These are phyloP conservation scores for Salvia splendens DNA, from an alignment of 257 asterid species.

Conservation along the genomic window DNA sequence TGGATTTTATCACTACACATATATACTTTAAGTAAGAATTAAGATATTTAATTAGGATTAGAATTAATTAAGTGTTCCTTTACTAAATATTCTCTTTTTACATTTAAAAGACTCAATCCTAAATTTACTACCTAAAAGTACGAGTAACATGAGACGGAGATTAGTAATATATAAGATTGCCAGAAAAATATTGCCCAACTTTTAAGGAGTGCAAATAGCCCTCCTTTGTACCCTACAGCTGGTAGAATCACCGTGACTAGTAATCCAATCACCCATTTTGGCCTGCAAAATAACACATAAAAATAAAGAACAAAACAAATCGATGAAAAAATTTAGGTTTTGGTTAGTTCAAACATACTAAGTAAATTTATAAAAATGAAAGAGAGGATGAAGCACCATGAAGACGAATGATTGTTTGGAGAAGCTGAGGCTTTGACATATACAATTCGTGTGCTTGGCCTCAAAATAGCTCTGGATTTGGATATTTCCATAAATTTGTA, in stretches of 20 bases:
- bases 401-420: conserved; percentile 28
- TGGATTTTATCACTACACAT: too few relatives aligned
- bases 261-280: conserved; percentile 46
- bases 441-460: conserved; percentile 17
- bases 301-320: not conserved
- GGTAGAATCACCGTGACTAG: conserved; percentile 42
- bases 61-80: too few relatives aligned
- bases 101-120: too few relatives aligned
- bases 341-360: not conserved
- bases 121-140: too few relatives aligned
- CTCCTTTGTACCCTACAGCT: conserved; percentile 40
- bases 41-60: too few relatives aligned
- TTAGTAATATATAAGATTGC: not conserved
- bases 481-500: not conserved
- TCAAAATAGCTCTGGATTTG: conserved; percentile 11
- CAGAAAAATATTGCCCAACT: conserved; percentile 26
- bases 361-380: too few relatives aligned
- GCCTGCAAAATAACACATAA: conserved; percentile 33
- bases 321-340: not conserved
- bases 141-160: too few relatives aligned
- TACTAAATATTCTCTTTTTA: too few relatives aligned
- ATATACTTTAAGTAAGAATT: too few relatives aligned
- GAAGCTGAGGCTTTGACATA: conserved; percentile 33
- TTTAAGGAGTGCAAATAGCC: conserved; percentile 32
- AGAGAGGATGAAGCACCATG: conserved; percentile 26